Evolutionary conservation across 192 early-diverging fungal species (phyloP).

Genomic region (Linderina pennispora): DNA sequence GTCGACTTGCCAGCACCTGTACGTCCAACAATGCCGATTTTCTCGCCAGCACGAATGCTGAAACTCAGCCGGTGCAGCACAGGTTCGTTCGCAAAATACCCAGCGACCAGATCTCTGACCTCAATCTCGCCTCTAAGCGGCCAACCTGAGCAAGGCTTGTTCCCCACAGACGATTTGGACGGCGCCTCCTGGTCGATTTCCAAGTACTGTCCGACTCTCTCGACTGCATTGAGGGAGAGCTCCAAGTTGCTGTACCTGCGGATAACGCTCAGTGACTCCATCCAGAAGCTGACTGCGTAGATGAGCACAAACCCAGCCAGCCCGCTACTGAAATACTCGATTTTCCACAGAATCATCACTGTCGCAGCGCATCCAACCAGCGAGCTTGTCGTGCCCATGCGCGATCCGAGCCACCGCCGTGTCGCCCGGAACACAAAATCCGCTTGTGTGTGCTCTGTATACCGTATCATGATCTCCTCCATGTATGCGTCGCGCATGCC

Average conservation of each 20-base stretch:
- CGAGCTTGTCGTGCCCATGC: constrained; percentile 67
- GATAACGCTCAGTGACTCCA: constrained; percentile 62
- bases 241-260: constrained; percentile 68
- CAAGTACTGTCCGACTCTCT: constrained; percentile 72
- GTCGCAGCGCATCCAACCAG: constrained; percentile 63
- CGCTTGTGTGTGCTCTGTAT: constrained; percentile 71
- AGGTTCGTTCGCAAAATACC: constrained; percentile 61
- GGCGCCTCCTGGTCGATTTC: constrained; percentile 71
- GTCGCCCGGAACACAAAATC: constrained; percentile 72
- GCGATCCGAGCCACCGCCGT: constrained; percentile 72
- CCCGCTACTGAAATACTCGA: constrained; percentile 59
- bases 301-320: constrained; percentile 75
- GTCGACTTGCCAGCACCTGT: constrained; percentile 78
- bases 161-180: constrained; percentile 43
- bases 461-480: constrained; percentile 46
- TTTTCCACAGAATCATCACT: constrained; percentile 51
- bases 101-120: constrained; percentile 57
- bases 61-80: constrained; percentile 74
- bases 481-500: constrained; percentile 63
- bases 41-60: constrained; percentile 57
- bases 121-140: constrained; percentile 63
- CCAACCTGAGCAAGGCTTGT: constrained; percentile 52
- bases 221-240: constrained; percentile 71
- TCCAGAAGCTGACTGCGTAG: constrained; percentile 75
- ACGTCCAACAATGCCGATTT: constrained; percentile 85